phyloP scores from a whole-genome alignment of 1,139 yeast genomes.

The Waltiozyma sp. region DNA sequence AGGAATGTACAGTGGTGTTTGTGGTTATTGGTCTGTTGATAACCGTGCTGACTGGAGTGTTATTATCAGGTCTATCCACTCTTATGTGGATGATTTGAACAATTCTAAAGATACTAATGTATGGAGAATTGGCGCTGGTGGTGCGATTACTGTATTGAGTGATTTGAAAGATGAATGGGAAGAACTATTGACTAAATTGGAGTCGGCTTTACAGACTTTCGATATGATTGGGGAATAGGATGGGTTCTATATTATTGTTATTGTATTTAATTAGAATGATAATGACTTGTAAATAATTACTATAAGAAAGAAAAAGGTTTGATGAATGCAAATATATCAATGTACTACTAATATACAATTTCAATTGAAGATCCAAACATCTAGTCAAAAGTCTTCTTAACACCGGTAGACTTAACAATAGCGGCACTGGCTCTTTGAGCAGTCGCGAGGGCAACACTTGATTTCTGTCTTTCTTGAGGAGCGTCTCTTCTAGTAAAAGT shows the following conservation, averaged over 20 bases:
- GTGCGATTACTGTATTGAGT: slow-evolving; percentile 90
- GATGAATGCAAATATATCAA: neutral
- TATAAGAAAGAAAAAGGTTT: no score
- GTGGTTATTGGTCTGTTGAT: slow-evolving; percentile 89
- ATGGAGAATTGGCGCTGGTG: slow-evolving; percentile 97
- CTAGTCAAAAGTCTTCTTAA: slow-evolving; percentile 57
- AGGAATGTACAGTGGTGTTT: slow-evolving; percentile 89
- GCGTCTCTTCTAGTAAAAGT: slow-evolving; percentile 9
- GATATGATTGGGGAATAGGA: neutral
- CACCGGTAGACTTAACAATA: slow-evolving; percentile 84
- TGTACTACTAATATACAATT: neutral
- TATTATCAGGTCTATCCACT: slow-evolving; percentile 73
- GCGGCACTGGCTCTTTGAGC: slow-evolving; percentile 91
- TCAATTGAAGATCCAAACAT: neutral
- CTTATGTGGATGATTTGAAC: slow-evolving; percentile 41
- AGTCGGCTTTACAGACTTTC: slow-evolving; percentile 67
- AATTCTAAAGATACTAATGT: slow-evolving; percentile 23
- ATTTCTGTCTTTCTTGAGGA: slow-evolving; percentile 30
- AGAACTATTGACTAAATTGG: slow-evolving; percentile 76
- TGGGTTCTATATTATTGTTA: no score
- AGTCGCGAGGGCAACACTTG: slow-evolving; percentile 78
- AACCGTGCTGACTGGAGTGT: slow-evolving; percentile 96
- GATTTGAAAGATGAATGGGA: slow-evolving; percentile 80
- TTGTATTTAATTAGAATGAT: no score
- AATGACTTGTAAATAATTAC: no score